phyloP scores from a whole-genome alignment of 2,329 filamentous ascomycete genomes.

The Cadophora sp. region DNA sequence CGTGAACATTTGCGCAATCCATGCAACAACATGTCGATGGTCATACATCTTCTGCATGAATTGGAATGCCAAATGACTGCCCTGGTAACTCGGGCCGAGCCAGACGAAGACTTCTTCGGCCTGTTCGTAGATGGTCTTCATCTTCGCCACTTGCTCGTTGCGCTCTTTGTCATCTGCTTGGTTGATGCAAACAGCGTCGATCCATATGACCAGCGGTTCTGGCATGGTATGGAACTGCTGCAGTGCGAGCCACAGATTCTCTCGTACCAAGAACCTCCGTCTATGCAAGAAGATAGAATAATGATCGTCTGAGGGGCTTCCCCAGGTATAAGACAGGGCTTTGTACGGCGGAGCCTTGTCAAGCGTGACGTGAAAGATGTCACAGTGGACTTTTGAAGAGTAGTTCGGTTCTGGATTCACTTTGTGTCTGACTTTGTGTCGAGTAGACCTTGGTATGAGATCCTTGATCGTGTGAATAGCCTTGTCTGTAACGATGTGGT shows the following conservation, averaged over 20 bases:
- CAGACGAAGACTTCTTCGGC: conserved; percentile 2
- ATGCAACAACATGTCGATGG: background rate
- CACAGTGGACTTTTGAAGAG: background rate
- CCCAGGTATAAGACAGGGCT: conserved; percentile 11
- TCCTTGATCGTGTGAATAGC: too few relatives aligned
- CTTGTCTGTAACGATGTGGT: too few relatives aligned
- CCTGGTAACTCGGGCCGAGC: background rate
- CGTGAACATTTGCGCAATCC: background rate
- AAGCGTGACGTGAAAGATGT: background rate
- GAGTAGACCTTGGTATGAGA: too few relatives aligned
- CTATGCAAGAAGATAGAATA: background rate
- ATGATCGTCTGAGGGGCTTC: background rate
- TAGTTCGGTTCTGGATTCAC: too few relatives aligned
- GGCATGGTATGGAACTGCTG: background rate
- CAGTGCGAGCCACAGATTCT: background rate
- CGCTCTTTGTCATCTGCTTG: background rate
- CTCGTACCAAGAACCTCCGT: background rate
- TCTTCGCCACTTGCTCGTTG: conserved; percentile 10
- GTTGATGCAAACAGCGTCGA: conserved; percentile 7
- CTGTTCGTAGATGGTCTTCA: conserved; percentile 11
- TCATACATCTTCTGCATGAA: background rate
- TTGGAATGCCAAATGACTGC: conserved; percentile 8
- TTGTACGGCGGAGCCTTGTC: background rate
- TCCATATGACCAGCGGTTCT: background rate
- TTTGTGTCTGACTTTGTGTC: too few relatives aligned